These are phyloP conservation scores for Nothophoma quercina DNA, from an alignment of 2,329 filamentous ascomycete genomes.

Conservation along the genomic window DNA sequence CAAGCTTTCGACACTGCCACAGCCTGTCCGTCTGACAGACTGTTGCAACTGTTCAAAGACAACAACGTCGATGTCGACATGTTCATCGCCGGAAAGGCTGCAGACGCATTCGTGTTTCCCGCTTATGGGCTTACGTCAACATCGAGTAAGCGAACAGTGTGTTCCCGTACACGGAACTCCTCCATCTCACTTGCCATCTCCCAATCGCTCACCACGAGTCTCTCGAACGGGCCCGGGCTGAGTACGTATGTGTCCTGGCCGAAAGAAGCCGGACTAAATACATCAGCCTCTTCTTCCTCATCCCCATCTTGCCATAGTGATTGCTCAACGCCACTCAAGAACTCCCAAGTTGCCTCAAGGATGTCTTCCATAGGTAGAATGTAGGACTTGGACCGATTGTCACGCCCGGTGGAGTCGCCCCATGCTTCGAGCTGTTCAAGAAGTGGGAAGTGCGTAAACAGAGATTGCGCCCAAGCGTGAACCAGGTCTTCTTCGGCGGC, in stretches of 20 bases:
- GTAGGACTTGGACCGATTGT: constrained; percentile 41
- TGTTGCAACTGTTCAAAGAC: too few relatives aligned
- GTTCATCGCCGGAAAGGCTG: too few relatives aligned
- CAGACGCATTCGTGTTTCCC: too few relatives aligned
- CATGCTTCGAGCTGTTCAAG: constrained; percentile 46
- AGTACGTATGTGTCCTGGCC: constrained; percentile 8
- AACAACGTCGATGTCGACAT: too few relatives aligned
- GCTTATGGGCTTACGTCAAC: too few relatives aligned
- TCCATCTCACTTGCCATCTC: constrained; percentile 31
- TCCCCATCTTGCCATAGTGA: constrained; percentile 42
- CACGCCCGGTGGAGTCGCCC: constrained; percentile 41
- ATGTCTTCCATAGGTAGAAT: constrained; percentile 41
- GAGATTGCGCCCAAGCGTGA: constrained; percentile 35
- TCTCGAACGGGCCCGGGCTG: constrained; percentile 12
- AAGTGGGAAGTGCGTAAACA: constrained; percentile 37
- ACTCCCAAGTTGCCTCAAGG: constrained; percentile 44
- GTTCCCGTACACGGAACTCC: constrained; percentile 13
- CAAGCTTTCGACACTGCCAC: too few relatives aligned
- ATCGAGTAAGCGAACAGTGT: too few relatives aligned
- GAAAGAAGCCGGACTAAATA: constrained; percentile 4
- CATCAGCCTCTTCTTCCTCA: constrained; percentile 23
- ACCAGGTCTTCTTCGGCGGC: constrained; percentile 38
- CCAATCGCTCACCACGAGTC: constrained; percentile 27
- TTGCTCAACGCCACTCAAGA: constrained; percentile 44
- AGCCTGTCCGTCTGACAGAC: too few relatives aligned